Evolutionary conservation across 495 filamentous ascomycete genomes (phyloP), one percentile per base, ranked within the genome.

Genomic region (Xylaria intraflava): DNA sequence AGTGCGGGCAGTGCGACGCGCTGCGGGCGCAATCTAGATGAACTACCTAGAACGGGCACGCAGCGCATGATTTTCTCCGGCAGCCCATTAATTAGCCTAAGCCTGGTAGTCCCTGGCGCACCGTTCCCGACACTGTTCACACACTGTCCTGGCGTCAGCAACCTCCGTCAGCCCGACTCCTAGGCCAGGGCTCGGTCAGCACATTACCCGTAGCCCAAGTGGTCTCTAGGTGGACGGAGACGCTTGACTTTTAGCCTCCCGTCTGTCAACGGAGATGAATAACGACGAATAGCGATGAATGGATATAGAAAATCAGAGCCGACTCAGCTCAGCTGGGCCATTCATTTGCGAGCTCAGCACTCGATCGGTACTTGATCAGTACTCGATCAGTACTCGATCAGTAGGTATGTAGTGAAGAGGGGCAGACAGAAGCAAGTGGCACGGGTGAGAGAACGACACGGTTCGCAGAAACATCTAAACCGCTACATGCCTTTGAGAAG

Each of bases 401-500:
- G 4, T 14, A 2, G 1, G 17, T 4, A 17, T n/a, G n/a, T n/a
- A n/a, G 23, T 31, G 44, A 46, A 10, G 35, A 10, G 35, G 52
- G 30, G 22, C 49, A 3, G 29, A 53, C 11, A 1, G 19, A 22
- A 38, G 46, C 22, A 49, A 1, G 10, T 48, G 19, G 8, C 49
- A 19, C 44, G 30, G 30, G 41, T 10, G 42, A 36, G 24, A 23
- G 16, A 45, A 53, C 51, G 51, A 26, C n/a, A 43, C 22, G 24
- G 27, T 14, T 19, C 22, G 45, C 36, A 16, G 29, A 27, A 40
- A 17, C 23, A 19, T 42, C 29, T 39, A 42, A n/a, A 36, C 33
- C 11, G 22, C 42, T 46, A 46, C 58, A 53, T 52, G 69, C 68
- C 66, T 64, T 69, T 56, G 62, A 67, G 59, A 70, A 70, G 58